Evolutionary conservation across 768 basidiomycete species (phyloP).

Genomic region (Amyloporia xantha): DNA sequence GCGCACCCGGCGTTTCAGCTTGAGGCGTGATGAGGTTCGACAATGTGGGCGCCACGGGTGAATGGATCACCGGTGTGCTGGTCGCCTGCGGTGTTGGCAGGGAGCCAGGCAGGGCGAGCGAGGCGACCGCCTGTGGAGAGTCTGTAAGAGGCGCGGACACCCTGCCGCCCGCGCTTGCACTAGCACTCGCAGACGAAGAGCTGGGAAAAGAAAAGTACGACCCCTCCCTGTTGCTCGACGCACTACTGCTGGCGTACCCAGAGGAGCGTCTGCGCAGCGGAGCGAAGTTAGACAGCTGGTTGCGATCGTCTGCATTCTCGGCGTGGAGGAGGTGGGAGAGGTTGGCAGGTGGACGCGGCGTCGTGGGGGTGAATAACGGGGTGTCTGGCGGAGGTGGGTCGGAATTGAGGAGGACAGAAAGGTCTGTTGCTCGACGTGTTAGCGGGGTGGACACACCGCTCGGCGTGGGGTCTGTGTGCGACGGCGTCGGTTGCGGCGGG

Average conservation of each 20-base stretch:
- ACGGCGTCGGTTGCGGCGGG: slow-evolving; percentile 30
- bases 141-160: slow-evolving; percentile 4
- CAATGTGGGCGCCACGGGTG: slow-evolving; percentile 1
- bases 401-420: slow-evolving; percentile 71
- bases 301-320: slow-evolving; percentile 18
- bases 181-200: slow-evolving; percentile 10
- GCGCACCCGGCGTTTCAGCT: not conserved
- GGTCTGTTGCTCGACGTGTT: slow-evolving; percentile 61
- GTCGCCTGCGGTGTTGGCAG: slow-evolving; percentile 1
- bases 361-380: slow-evolving; percentile 33
- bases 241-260: slow-evolving; percentile 10
- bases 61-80: not conserved
- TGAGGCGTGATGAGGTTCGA: slow-evolving; percentile 1
- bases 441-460: slow-evolving; percentile 37
- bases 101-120: slow-evolving; percentile 12
- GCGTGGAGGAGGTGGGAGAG: slow-evolving; percentile 32
- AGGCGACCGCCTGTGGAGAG: slow-evolving; percentile 4
- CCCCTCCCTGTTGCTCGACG: slow-evolving; percentile 7
- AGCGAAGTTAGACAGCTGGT: slow-evolving; percentile 22
- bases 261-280: slow-evolving; percentile 21
- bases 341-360: slow-evolving; percentile 23
- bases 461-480: slow-evolving; percentile 28
- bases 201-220: slow-evolving; percentile 20
- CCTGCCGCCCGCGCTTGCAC: slow-evolving; percentile 3
- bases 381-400: slow-evolving; percentile 40